These are phyloP conservation scores for Panus rudis DNA, from an alignment of 768 basidiomycete species.

Conservation along the genomic window DNA sequence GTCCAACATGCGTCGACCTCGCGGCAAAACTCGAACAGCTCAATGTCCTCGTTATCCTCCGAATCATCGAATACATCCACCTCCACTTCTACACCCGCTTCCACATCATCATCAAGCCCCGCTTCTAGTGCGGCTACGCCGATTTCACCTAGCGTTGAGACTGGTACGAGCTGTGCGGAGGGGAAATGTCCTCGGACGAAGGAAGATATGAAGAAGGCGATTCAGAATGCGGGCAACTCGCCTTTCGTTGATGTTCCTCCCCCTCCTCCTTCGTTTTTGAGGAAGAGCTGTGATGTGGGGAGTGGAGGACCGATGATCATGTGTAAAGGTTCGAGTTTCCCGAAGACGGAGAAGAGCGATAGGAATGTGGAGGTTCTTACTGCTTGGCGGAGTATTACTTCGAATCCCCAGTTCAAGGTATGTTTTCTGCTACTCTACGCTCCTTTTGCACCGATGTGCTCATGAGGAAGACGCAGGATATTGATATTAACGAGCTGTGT, in stretches of 20 bases:
- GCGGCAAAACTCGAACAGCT: conserved; percentile 14
- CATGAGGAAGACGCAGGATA: conserved; percentile 38
- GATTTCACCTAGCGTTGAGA: background rate
- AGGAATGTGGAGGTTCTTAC: conserved; percentile 71
- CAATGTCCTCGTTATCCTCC: conserved; percentile 12
- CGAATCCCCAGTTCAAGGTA: conserved; percentile 72
- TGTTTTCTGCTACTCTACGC: conserved; percentile 16
- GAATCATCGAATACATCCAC: conserved; percentile 1
- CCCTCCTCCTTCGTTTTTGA: conserved; percentile 12
- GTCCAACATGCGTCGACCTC: conserved; percentile 39
- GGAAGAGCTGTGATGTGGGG: conserved; percentile 34
- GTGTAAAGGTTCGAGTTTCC: conserved; percentile 64
- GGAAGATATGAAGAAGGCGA: conserved; percentile 41
- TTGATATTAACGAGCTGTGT: conserved; percentile 75
- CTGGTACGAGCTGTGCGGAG: conserved; percentile 6
- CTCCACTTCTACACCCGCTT: background rate
- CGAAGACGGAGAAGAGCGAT: conserved; percentile 60
- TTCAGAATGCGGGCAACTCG: conserved; percentile 51
- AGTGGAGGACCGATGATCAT: conserved; percentile 47
- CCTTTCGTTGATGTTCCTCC: conserved; percentile 37
- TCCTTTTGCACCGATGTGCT: background rate
- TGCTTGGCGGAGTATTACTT: conserved; percentile 73
- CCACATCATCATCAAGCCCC: background rate
- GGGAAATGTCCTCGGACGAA: conserved; percentile 48
- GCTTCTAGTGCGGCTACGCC: background rate